Evolutionary conservation across 345 rosid species (phyloP), one percentile per base, ranked within the genome.

Genomic region (Geranium rotundifolium): DNA sequence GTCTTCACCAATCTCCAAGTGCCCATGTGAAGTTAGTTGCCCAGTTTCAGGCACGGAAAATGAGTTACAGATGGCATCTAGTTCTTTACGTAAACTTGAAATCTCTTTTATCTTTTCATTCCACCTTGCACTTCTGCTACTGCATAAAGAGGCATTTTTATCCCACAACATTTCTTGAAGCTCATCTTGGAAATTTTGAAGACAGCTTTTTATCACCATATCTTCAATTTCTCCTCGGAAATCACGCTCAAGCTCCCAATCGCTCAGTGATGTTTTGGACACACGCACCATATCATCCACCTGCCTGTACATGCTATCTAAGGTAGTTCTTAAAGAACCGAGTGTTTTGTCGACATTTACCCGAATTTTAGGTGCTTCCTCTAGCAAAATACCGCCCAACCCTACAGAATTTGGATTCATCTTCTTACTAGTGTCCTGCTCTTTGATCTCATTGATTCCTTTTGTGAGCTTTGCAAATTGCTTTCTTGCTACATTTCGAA

Each of bases 11-110:
- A 59, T 66, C 75, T 85, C 99, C 59, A 74, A 60, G 18, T 86
- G 87, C 34, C 82, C 71, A 49, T 77, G 76, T 29, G 84, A 76
- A 67, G 64, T 63, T 41, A 76, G 67, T 23, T 75, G 77, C 29
- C 85, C 89, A 27, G 67, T 66, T 57, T 90, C 99, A 65, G 75
- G 74, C 70, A 60, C 60, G 6, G 71, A 69, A 49, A 88, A 69
- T 13, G 79, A 77, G 56, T 80, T 85, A 61, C 82, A 73, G 55
- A 93, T 76, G 60, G 71, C 68, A 70, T 79, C 90, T 59, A 93
- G 67, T 73, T 93, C 96, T 67, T 81, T 79, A 39, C 85, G 88
- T 73, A 93, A 73, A 67, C 70, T 65, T 17, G 82, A 81, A 59
- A 95, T 71, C 72, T 88, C 89, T 67, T 85, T 78, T 27, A 81